Percentiles rank a stretch among this genome's conserved stretches.
Conservation (phyloP, 306 rosid genomes). For the Trifolium dubium region DNA sequence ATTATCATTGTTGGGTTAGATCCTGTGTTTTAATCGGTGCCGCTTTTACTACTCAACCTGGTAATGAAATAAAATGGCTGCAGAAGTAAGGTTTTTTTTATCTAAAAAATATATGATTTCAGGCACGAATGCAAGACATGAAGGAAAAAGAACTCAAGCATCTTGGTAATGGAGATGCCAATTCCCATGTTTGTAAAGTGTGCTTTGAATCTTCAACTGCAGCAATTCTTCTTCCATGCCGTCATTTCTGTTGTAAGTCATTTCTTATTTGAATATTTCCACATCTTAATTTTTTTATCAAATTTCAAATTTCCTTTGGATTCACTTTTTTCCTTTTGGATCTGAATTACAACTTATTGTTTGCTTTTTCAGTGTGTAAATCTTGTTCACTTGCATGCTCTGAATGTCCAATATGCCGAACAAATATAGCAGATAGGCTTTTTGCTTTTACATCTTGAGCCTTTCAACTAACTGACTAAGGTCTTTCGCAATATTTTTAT, state of each 20-base stretch:
- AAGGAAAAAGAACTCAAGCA: slow-evolving; percentile 88
- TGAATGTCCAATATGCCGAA: slow-evolving; percentile 95
- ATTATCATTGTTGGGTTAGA: slow-evolving; percentile 19
- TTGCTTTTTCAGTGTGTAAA: slow-evolving; percentile 69
- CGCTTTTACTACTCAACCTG: slow-evolving; percentile 17
- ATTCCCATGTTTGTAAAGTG: slow-evolving; percentile 93
- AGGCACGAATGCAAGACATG: slow-evolving; percentile 99
- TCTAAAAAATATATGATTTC: slow-evolving; percentile 37
- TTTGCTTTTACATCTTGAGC: slow-evolving; percentile 83
- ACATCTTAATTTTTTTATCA: not conserved
- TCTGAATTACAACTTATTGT: slow-evolving; percentile 32
- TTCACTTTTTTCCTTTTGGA: slow-evolving; percentile 10
- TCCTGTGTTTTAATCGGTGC: not conserved
- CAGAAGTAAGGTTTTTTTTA: slow-evolving; percentile 20
- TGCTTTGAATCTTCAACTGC: slow-evolving; percentile 97
- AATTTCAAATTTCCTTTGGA: slow-evolving; percentile 16
- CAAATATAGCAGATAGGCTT: slow-evolving; percentile 91
- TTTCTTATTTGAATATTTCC: slow-evolving; percentile 9
- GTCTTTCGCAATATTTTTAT: slow-evolving; percentile 47
- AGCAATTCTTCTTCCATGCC: slow-evolving; percentile 95
- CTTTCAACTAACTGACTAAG: slow-evolving; percentile 34
- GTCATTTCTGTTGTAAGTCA: slow-evolving; percentile 93
- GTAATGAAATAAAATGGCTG: slow-evolving; percentile 5
- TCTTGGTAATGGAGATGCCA: slow-evolving; percentile 81
- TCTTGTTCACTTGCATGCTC: slow-evolving; percentile 98